Evolutionary conservation across 2,329 filamentous ascomycete species (phyloP), one percentile per base, ranked within the genome.

Genomic region (Xylariaceae sp.): DNA sequence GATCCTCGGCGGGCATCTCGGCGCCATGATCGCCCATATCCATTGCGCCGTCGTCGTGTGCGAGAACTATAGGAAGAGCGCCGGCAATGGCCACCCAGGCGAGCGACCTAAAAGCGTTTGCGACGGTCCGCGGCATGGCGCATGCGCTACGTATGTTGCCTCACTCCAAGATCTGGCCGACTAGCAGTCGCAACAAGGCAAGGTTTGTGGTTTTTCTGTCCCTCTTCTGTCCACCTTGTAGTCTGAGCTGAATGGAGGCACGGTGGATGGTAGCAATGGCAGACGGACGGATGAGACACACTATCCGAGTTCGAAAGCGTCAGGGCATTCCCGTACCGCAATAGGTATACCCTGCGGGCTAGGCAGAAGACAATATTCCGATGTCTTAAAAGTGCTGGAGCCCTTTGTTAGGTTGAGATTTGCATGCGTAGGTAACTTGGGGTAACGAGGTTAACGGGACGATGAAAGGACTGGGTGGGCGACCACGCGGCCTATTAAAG

Each of bases 1-100:
- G 60, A 10, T 67, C 62, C n/a, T 63, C 64, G 29, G 58, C 60
- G 45, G 57, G 60, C 67, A 68, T 71, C 1, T 30, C 48, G 8
- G 4, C 29, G 7, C 29, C 45, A 7, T 57, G 48, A 5, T 37
- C 39, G 54, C 62, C 61, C 65, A 68, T 70, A 32, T 64, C 57
- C 58, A 59, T 65, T 42, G 60, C 54, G 50, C 51, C 65, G 57
- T 67, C 61, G 30, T 68, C 68, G 57, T 71, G 69, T 29, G 67
- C 69, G 40, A 70, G 55, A 48, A 65, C 67, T 13, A 60, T 41
- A 29, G 69, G 69, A 43, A 71, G 54, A 49, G 67, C 58, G 54
- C 64, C 65, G 29, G 63, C 57, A 26, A 68, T 54, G 65, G 68
- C 65, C 9, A 59, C 60, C 29, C 66, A 55, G 51, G 65, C 63